Evolutionary conservation across 805 yeast species (phyloP), one percentile per base, ranked within the genome.

Genomic region (Ogataea corticis): DNA sequence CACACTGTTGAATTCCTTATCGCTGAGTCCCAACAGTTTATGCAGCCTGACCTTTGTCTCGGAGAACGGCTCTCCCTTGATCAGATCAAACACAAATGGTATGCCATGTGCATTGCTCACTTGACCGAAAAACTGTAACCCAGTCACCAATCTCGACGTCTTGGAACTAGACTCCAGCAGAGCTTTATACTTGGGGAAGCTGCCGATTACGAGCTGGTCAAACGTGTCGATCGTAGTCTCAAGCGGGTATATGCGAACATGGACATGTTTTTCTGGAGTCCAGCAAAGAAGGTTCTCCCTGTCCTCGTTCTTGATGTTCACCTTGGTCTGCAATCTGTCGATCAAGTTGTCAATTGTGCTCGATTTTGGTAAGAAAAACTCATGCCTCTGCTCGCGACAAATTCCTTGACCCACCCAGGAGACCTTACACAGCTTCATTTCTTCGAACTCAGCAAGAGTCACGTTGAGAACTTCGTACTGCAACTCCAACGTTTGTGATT

Each of bases 401-500:
- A 87, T 76, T 10, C 87, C 87, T 35, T 80, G 80, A 1, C 83
- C 79, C 33, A 91, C 69, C 92, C 95, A 89, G 42, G 74, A 73
- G 16, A 92, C 71, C 42, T 74, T 79, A 33, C 91, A 66, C 4
- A 80, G 65, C 47, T 79, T 79, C 82, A 88, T 77, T 50, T 77
- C 81, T 64, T 94, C 99, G 56, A 85, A 77, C 50, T 89, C 95
- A 29, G 71, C 75, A 43, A 92, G 69, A 2, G 91, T 80, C 35
- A 90, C 81, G 37, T 81, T 85, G 57, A 94, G 72, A 1, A 85
- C 66, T 58, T 92, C 97, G 61, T 86, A 92, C 52, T 83, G 83
- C 46, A 92, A 76, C 7, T 57, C 59, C 35, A 65, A 39, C 3
- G 69, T 61, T 34, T 73, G 75, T 7, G 76, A 68, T 17, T 72